phyloP scores from a whole-genome alignment of 1,284 basidiomycete species.

The Sanghuangporus sanghuang region DNA sequence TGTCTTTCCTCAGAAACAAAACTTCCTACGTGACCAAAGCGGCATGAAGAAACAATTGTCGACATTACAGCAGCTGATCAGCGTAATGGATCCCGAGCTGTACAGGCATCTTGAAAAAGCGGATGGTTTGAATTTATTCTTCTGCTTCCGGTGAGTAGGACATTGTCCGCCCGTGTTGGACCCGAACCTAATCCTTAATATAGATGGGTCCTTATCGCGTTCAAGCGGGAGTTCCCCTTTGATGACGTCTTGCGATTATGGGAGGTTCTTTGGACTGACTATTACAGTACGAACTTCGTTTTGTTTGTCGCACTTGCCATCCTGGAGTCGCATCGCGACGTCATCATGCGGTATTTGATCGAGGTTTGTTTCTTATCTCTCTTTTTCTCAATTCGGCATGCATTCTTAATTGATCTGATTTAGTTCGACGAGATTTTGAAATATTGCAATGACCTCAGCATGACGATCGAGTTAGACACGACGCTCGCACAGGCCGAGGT shows the following conservation, averaged over 20 bases:
- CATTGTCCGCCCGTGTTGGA: neutral
- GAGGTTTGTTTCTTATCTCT: conserved; percentile 49
- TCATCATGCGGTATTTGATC: conserved; percentile 88
- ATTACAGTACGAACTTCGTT: conserved; percentile 85
- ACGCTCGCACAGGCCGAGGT: conserved; percentile 93
- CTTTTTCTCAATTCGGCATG: conserved; percentile 40
- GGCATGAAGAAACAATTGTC: conserved; percentile 95
- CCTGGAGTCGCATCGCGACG: conserved; percentile 89
- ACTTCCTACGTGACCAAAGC: conserved; percentile 94
- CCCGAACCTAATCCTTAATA: neutral
- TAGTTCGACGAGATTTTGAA: conserved; percentile 87
- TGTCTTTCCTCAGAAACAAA: conserved; percentile 62
- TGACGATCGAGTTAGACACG: conserved; percentile 89
- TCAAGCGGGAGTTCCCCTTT: conserved; percentile 95
- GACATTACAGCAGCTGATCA: conserved; percentile 86
- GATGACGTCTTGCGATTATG: conserved; percentile 85
- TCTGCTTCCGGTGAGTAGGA: conserved; percentile 82
- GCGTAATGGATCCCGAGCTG: conserved; percentile 90
- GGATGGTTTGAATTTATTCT: conserved; percentile 92
- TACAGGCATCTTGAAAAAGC: conserved; percentile 87
- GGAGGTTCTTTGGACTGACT: conserved; percentile 96
- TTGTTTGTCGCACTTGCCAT: conserved; percentile 93
- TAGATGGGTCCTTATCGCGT: conserved; percentile 82
- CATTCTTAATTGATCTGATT: conserved; percentile 37
- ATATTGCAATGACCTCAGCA: conserved; percentile 92